These are phyloP conservation scores for Cenchrus americanus DNA, from an alignment of 176 grass and related monocot species.

Conservation along the genomic window DNA sequence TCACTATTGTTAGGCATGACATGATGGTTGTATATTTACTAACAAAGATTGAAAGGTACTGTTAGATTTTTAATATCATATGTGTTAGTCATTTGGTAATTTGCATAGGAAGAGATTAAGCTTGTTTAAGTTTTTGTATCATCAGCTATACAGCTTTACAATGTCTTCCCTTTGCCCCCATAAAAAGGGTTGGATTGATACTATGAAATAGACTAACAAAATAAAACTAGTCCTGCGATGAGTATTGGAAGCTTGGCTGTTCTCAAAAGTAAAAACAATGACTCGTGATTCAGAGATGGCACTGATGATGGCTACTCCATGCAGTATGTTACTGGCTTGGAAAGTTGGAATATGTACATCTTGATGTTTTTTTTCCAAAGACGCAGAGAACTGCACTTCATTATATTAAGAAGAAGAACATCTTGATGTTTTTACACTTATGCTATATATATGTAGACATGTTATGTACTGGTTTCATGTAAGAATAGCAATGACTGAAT, in stretches of 20 bases:
- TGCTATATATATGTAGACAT: not conserved
- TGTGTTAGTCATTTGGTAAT: not conserved
- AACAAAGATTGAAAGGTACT: not conserved
- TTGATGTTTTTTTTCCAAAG: too few relatives aligned
- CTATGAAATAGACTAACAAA: constrained; percentile 20
- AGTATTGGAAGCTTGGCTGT: not conserved
- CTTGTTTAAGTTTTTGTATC: not conserved
- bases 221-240: not conserved
- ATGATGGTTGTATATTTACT: not conserved
- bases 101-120: constrained; percentile 10
- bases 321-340: not conserved
- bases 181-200: not conserved
- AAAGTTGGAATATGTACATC: too few relatives aligned
- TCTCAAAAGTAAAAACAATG: not conserved
- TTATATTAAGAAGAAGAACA: too few relatives aligned
- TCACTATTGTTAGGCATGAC: constrained; percentile 3
- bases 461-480: not conserved
- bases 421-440: not conserved
- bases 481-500: constrained; percentile 13
- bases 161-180: not conserved
- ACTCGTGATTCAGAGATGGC: not conserved
- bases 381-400: too few relatives aligned
- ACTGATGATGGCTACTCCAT: constrained; percentile 16
- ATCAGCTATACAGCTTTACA: not conserved
- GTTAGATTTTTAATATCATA: constrained; percentile 21